A percentile compares a stretch with the other conserved stretches of the same genome.
These are phyloP conservation scores for Fusarium pininemorale DNA, from an alignment of 2,329 filamentous ascomycete species.

Conservation along the genomic window DNA sequence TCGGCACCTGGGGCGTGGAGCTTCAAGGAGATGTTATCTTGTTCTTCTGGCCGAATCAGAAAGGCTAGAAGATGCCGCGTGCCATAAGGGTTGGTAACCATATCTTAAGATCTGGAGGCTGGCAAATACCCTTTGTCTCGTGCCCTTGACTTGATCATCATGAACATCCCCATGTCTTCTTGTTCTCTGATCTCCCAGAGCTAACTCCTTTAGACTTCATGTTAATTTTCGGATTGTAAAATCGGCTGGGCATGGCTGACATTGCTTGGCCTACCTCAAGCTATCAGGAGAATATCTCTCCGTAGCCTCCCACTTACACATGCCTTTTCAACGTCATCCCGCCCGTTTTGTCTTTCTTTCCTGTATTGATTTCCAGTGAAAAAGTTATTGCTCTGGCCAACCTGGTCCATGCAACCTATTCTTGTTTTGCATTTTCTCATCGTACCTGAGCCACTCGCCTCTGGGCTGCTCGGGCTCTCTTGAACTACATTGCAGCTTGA, in stretches of 20 bases:
- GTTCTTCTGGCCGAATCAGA: constrained; percentile 6
- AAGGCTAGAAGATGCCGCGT: not conserved
- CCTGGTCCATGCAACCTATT: not conserved
- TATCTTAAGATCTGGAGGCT: not conserved
- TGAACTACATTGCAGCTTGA: not conserved
- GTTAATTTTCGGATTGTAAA: not conserved
- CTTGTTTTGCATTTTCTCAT: not conserved
- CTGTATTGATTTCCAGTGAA: not conserved
- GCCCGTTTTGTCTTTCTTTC: not conserved
- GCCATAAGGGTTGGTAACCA: not conserved
- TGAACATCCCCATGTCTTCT: not conserved
- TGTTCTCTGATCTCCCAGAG: not conserved
- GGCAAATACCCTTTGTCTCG: not conserved
- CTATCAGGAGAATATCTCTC: not conserved
- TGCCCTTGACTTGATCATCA: not conserved
- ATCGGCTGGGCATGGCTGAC: not conserved
- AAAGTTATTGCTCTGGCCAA: not conserved
- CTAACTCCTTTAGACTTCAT: not conserved
- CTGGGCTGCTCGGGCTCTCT: not conserved
- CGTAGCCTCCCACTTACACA: constrained; percentile 8
- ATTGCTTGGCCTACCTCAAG: not conserved
- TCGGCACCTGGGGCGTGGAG: constrained; percentile 1
- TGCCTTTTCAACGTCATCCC: not conserved
- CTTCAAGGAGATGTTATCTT: not conserved
- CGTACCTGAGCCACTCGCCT: not conserved